Base-by-base conservation (phyloP, 495 filamentous ascomycete species). In the Penicillium argentinense region DNA sequence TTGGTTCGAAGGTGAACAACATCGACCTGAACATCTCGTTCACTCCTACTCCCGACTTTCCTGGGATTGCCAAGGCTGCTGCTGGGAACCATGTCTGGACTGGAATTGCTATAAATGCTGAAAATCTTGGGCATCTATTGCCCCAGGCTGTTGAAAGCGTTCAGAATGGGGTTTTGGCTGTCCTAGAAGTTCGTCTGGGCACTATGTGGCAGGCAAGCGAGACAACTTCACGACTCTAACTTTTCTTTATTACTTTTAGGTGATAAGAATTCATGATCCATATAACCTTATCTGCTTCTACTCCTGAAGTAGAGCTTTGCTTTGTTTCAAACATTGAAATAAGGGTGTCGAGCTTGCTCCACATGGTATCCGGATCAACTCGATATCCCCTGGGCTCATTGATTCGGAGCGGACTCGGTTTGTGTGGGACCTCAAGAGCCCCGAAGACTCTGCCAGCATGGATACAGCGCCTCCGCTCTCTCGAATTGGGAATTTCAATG, bases 21-120 rank as follows among this genome's bases (percentile, higher is more conserved):
- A 78, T 83, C 42, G 89, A 90, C 50, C 73, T 95, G 47, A 90
- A 91, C 54, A 91, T 93, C 60, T 81, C 78, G 4, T 89, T 95
- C 58, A 75, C 74, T 16, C 89, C 88, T 0, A 74, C 75, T 1
- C 89, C 89, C 1, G 89, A 93, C 58, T 95, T 88, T 61, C 72
- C 85, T 0, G 89, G 88, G 14, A 93, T 95, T 49, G 89, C 89
- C 2, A 85, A 87, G 66, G 89, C 87, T 5, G 87, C 89, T 1
- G 79, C 81, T 1, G 28, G 28, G 4, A 30, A 30, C 13, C 28
- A 30, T 30, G 28, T n/a, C 4, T 30, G 28, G 28, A n/a, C 28
- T 30, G 28, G 28, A 12, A 12, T 30, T 6, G 28, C 28, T 5
- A n/a, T 3, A 3, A 30, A 30, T 30, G 4, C 4, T 30, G 28